Base-by-base conservation (phyloP, 768 basidiomycete genomes). In the Kwoniella newhampshirensis region DNA sequence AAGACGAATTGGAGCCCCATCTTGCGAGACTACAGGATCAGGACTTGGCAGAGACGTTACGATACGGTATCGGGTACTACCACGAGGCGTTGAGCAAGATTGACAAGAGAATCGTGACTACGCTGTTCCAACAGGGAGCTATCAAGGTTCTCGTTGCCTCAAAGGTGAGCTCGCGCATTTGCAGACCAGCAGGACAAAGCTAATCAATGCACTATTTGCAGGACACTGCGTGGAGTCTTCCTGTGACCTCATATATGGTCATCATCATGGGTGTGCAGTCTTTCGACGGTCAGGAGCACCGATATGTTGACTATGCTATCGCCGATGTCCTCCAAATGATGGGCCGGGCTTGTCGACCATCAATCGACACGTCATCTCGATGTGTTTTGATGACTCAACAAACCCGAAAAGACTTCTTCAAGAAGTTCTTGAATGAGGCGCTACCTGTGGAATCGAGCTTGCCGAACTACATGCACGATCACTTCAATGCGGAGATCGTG, bases 251-350 rank as follows among this genome's bases (percentile, higher is more conserved):
- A 57, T 93, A 96, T 77, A 96, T 98, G 91, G 93, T 97, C 40
- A 86, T 99, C 74, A 91, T 99, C 67, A 97, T 98, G 93, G 94
- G 94, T n/a, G 92, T 97, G 0, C 96, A 99, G 71, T 87, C 78
- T 57, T 98, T 88, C 67, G 93, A 98, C 75, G 94, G 94, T 71
- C 89, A 91, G 77, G 96, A 99, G 68, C 96, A 98, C 72, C 88
- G 96, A 42, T 99, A 99, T 65, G 82, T 93, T 63, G 96, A 98
- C 76, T 97, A 98, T 73, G 92, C 94, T 3, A 91, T 99, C 57
- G 94, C 94, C 83, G 94, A 98, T 67, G 89, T 99, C 5, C 82
- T 98, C 1, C 96, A 98, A 73, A 98, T 99, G 94, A 94, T 98
- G 86, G 96, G 94, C 40, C 84, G 86, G n/a, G 96, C 96, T 0